Evolutionary conservation across 495 filamentous ascomycete species (phyloP).

Genomic region (Annulohypoxylon stygium): DNA sequence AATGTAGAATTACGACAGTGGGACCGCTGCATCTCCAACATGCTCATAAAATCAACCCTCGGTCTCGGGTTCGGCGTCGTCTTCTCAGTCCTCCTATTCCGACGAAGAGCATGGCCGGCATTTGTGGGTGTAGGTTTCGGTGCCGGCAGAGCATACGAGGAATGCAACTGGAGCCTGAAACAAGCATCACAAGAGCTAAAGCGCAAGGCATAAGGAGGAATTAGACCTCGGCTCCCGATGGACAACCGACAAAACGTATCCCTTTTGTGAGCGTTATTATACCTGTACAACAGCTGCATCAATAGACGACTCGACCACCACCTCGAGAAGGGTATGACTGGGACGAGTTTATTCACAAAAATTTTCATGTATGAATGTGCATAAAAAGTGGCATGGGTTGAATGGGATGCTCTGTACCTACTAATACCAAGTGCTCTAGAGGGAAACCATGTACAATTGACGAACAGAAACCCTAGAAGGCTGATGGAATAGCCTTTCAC

Average conservation of each 20-base stretch:
- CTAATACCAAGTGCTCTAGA: conserved; percentile 27
- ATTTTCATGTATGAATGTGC: conserved; percentile 4
- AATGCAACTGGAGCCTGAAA: conserved; percentile 79
- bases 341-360: conserved; percentile 27
- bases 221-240: conserved; percentile 17
- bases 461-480: conserved; percentile 36
- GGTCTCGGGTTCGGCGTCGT: conserved; percentile 96
- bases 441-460: conserved; percentile 27
- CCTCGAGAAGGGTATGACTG: conserved; percentile 32
- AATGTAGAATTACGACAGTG: conserved; percentile 71
- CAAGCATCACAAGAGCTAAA: conserved; percentile 64
- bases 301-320: conserved; percentile 42
- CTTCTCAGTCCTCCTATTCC: conserved; percentile 98
- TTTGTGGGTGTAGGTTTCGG: conserved; percentile 94
- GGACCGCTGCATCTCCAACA: conserved; percentile 96
- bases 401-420: conserved; percentile 36
- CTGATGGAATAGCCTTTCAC: conserved; percentile 7
- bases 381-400: conserved; percentile 17
- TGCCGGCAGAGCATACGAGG: conserved; percentile 95
- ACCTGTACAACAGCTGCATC: conserved; percentile 45
- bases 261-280: conserved; percentile 31
- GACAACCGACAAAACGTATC: conserved; percentile 26
- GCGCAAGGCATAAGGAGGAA: conserved; percentile 54
- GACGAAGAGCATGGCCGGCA: conserved; percentile 95
- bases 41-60: conserved; percentile 93